Conservation (phyloP, 2,329 filamentous ascomycete species). For the Zopfia rhizophila region DNA sequence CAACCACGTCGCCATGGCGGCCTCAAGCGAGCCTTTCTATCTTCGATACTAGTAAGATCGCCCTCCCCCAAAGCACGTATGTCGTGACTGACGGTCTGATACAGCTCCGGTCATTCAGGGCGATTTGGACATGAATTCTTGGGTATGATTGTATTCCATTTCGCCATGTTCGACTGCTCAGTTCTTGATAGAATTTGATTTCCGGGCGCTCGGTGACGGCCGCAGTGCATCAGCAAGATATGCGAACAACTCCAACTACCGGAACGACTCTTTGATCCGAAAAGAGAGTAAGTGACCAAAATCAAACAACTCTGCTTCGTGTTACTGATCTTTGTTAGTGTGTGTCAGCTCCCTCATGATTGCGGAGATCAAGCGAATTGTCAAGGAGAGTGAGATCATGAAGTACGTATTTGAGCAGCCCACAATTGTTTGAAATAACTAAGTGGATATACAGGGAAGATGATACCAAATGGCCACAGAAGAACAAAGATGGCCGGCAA, state of each 20-base stretch:
- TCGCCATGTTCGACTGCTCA: conserved; percentile 20
- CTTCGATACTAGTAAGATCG: conserved; percentile 92
- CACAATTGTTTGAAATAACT: conserved; percentile 27
- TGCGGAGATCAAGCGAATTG: conserved; percentile 95
- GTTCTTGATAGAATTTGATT: conserved; percentile 84
- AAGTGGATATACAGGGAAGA: conserved; percentile 76
- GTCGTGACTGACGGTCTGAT: conserved; percentile 31
- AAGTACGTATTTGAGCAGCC: conserved; percentile 70
- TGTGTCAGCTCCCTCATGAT: conserved; percentile 92
- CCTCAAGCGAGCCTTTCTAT: conserved; percentile 86
- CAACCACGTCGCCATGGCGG: conserved; percentile 63
- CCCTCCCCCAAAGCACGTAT: conserved; percentile 21
- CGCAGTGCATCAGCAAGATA: conserved; percentile 94
- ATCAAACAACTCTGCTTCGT: not conserved
- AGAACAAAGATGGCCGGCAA: conserved; percentile 98
- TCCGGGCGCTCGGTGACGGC: conserved; percentile 90
- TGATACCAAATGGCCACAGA: conserved; percentile 97
- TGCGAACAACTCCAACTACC: conserved; percentile 99
- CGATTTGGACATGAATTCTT: conserved; percentile 98
- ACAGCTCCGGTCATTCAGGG: conserved; percentile 94
- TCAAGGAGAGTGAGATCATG: conserved; percentile 96
- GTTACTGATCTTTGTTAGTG: conserved; percentile 68
- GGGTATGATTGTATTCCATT: conserved; percentile 64
- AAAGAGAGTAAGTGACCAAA: conserved; percentile 94
- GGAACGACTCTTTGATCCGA: conserved; percentile 96